A percentile compares a stretch with the other conserved stretches of the same genome.
These are phyloP conservation scores for Coniella vitis DNA, from an alignment of 2,329 filamentous ascomycete genomes.

Conservation along the genomic window DNA sequence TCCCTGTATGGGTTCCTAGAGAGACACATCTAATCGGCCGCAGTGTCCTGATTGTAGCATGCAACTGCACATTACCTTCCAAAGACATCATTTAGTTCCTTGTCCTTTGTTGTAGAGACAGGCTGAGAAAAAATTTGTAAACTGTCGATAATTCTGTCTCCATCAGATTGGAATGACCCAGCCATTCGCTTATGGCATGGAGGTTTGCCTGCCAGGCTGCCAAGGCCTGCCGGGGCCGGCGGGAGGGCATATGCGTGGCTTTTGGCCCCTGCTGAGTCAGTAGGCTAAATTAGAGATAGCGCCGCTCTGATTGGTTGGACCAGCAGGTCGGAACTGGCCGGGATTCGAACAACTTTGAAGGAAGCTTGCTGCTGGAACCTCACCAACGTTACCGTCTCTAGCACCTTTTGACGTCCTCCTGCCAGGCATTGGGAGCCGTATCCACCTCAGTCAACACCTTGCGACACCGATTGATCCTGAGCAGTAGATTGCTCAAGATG, in stretches of 20 bases:
- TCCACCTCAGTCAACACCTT: conserved; percentile 28
- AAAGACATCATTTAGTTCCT: no score
- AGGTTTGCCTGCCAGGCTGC: no score
- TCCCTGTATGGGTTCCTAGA: no score
- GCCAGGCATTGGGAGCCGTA: conserved; percentile 31
- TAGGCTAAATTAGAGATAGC: conserved; percentile 8
- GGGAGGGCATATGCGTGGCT: background rate
- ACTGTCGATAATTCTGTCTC: no score
- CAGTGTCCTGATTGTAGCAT: no score
- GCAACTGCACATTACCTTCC: no score
- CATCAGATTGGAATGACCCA: no score
- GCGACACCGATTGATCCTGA: conserved; percentile 29
- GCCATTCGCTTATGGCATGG: no score
- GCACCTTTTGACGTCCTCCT: conserved; percentile 20
- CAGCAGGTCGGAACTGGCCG: conserved; percentile 11
- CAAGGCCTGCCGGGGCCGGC: background rate
- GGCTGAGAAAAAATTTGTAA: no score
- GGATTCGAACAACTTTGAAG: conserved; percentile 15
- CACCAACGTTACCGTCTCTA: conserved; percentile 14
- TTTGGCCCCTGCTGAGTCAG: background rate
- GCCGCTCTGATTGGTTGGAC: conserved; percentile 11
- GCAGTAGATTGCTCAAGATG: conserved; percentile 60
- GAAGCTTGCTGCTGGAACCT: conserved; percentile 13
- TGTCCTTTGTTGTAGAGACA: no score
- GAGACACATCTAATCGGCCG: no score